Base-by-base conservation (phyloP, 1,139 yeast genomes). In the Kazachstania sp. region DNA sequence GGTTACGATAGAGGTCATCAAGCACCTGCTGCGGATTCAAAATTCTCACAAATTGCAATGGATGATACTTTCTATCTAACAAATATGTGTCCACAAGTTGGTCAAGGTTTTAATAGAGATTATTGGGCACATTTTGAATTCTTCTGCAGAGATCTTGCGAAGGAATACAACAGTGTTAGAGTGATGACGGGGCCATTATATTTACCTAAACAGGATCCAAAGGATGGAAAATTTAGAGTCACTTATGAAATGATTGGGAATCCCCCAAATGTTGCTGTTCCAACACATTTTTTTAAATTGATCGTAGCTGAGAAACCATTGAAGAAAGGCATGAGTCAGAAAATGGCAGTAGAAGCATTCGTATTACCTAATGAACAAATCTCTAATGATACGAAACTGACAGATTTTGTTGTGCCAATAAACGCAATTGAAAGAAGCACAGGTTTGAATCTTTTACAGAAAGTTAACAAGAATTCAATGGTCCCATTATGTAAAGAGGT, bases 1-100 rank as follows among this genome's bases (percentile, higher is more conserved):
- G 99, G 99, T 1, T 92, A 86, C 66, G 99, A 92, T 64, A 72
- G 98, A 54, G 99, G 99, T 3, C 99, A 92, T 66, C 86, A 86
- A 60, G 97, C 96, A 0, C 97, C 99, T 1, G 98, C 98, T 4
- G 98, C 98, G 0, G 86, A 92, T 65, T 97, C 97, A 36, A 88
- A 87, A 64, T 92, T 78, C 67, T 78, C 80, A 34, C 98, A 92
- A 65, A 60, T 67, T 20, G 97, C 97, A 12, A 90, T 94, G 97
- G 83, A 92, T 64, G 95, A 90, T 65, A 94, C 98, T 0, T 92
- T 92, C 59, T 79, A 73, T 55, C 71, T 94, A 58, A 81, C 95
- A 19, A 92, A 92, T 65, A 92, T 92, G 74, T 79, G 95, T 11
- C 99, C 99, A 1, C 99, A 92, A 66, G 95, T 92, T 1, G 98